Base-by-base conservation (phyloP, 1,139 yeast genomes). In the Suhomyces yuchorum region DNA sequence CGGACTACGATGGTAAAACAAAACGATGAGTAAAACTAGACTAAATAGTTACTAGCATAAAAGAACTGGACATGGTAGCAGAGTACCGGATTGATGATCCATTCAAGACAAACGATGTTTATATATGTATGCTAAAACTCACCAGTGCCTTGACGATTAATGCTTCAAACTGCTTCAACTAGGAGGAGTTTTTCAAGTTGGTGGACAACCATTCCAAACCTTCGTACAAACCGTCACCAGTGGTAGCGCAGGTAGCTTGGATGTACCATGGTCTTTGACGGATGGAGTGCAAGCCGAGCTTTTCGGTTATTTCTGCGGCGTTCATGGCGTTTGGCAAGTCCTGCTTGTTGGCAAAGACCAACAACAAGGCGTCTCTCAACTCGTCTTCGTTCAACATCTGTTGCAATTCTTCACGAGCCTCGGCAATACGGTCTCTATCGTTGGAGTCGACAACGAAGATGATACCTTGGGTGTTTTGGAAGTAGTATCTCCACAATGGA, bases 401-500 rank as follows among this genome's bases (percentile, higher is more conserved):
- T 77, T 88, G 96, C 73, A 89, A 81, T 72, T 87, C 96, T 74
- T 88, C 96, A 71, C 96, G 86, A 50, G 96, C 96, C 75, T 88
- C 96, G 62, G 89, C 81, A 64, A 89, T 84, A 82, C 96, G 95
- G 66, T 88, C 95, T 77, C 96, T 85, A 73, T 89, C 96, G 77
- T 88, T 89, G 57, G 95, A 85, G 75, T 89, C 96, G 60, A 89
- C 96, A 56, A 89, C 96, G 70, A 88, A 89, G 69, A 89, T 89
- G 67, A 89, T 87, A 77, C 96, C 96, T 73, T 89, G 96, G 53
- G 96, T 87, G 82, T 88, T 88, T 75, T 88, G 95, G 86, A 83
- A 87, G 76, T 88, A 89, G 75, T 89, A 93, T 84, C 96, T 86
- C 96, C 96, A 89, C 73, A 89, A 79, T 51, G 96, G 96, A 78